These are phyloP conservation scores for Pythium utonaiense DNA, from an alignment of 352 stramenopile genomes.

Conservation along the genomic window DNA sequence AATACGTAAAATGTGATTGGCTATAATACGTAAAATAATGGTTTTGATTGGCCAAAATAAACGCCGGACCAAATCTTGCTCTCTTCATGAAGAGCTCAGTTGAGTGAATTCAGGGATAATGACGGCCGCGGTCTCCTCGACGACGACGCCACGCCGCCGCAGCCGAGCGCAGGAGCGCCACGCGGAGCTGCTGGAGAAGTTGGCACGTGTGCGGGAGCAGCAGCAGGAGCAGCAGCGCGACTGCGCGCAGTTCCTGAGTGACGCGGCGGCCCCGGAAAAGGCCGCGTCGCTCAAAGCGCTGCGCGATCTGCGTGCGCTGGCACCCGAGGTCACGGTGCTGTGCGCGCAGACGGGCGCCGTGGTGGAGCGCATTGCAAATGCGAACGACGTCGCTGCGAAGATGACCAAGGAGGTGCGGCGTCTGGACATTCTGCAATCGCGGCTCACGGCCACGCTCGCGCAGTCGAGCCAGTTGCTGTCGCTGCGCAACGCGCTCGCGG, in stretches of 20 bases:
- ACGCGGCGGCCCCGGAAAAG: constrained; percentile 47
- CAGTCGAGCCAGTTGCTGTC: constrained; percentile 70
- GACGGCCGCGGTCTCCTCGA: constrained; percentile 13
- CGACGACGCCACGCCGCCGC: not conserved
- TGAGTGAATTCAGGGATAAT: not conserved
- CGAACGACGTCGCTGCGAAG: constrained; percentile 87
- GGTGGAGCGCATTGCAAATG: constrained; percentile 79
- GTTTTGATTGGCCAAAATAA: constrained; percentile 20
- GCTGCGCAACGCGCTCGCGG: constrained; percentile 73
- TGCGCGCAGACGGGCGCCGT: constrained; percentile 75
- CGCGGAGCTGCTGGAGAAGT: constrained; percentile 51
- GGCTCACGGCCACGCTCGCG: constrained; percentile 50
- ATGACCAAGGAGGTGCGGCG: constrained; percentile 85
- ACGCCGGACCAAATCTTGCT: not conserved
- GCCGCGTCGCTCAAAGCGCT: constrained; percentile 40
- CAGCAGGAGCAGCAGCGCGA: constrained; percentile 37
- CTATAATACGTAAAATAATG: not conserved
- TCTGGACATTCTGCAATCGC: constrained; percentile 79
- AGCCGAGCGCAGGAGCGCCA: constrained; percentile 40
- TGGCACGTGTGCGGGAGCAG: constrained; percentile 42
- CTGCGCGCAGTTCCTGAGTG: constrained; percentile 36
- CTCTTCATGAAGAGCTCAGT: not conserved
- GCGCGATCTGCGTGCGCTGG: constrained; percentile 50
- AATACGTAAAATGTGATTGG: too few relatives aligned
- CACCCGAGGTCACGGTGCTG: constrained; percentile 66